These are phyloP conservation scores for Auricularia auricula-judae DNA, from an alignment of 768 basidiomycete genomes.

Conservation along the genomic window DNA sequence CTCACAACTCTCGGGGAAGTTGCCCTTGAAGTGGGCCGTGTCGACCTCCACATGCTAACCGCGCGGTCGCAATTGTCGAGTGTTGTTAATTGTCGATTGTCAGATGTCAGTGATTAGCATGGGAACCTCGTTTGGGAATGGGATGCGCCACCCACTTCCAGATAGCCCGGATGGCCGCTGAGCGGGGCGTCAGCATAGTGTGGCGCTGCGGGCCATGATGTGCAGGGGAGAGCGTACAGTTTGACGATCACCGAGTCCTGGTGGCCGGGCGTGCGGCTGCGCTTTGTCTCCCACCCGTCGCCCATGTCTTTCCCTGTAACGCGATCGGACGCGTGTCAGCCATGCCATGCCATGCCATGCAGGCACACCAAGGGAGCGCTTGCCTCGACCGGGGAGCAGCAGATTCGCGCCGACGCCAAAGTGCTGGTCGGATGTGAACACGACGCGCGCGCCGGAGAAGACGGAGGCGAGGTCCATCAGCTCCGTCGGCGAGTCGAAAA, in stretches of 20 bases:
- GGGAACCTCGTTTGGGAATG: not conserved
- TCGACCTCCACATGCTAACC: constrained; percentile 67
- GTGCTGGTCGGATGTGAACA: constrained; percentile 86
- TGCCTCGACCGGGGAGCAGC: constrained; percentile 79
- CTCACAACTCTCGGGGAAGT: constrained; percentile 85
- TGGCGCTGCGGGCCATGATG: not conserved
- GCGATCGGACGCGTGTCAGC: too few species aligned
- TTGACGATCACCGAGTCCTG: constrained; percentile 88
- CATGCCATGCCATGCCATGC: not conserved
- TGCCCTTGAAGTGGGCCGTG: constrained; percentile 92
- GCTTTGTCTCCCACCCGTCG: constrained; percentile 97
- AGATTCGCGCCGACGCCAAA: constrained; percentile 88
- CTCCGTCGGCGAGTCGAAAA: constrained; percentile 32
- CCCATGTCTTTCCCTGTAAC: constrained; percentile 78
- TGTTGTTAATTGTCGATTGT: too few species aligned
- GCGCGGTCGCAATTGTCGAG: too few species aligned
- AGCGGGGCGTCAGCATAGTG: not conserved
- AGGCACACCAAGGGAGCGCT: constrained; percentile 7
- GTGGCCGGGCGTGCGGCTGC: constrained; percentile 69
- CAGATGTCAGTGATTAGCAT: not conserved
- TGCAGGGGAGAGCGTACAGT: constrained; percentile 42
- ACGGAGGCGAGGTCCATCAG: constrained; percentile 84
- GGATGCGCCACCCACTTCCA: constrained; percentile 24
- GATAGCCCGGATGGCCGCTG: constrained; percentile 62
- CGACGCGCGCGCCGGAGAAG: constrained; percentile 77